Evolutionary conservation across 306 rosid species (phyloP).

Genomic region (Psophocarpus tetragonolobus): DNA sequence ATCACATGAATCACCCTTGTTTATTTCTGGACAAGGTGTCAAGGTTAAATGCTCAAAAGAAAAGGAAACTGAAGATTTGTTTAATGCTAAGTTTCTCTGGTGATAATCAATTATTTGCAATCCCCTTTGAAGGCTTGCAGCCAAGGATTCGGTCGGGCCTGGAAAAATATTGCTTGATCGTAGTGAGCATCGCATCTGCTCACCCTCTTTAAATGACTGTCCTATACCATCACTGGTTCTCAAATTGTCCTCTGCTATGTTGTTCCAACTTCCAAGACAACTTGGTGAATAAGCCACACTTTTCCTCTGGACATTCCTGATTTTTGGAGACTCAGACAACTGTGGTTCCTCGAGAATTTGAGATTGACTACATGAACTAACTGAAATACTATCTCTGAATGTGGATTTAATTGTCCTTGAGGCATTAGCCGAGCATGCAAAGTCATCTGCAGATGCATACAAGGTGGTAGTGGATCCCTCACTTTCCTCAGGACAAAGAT

Average conservation of each 20-base stretch:
- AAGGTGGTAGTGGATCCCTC: constrained; percentile 34
- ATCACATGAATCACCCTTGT: constrained; percentile 44
- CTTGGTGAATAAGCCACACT: constrained; percentile 66
- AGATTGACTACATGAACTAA: constrained; percentile 54
- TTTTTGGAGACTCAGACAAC: constrained; percentile 87
- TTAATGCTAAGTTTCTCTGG: constrained; percentile 69
- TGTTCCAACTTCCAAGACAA: constrained; percentile 56
- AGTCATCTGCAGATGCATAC: constrained; percentile 41
- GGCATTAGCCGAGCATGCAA: constrained; percentile 28
- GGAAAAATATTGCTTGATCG: constrained; percentile 60
- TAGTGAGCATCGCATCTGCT: constrained; percentile 55
- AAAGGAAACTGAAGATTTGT: constrained; percentile 76
- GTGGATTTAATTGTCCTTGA: constrained; percentile 50
- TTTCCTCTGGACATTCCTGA: constrained; percentile 68
- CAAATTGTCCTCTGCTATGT: constrained; percentile 54
- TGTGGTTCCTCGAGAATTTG: constrained; percentile 74
- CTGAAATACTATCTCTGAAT: constrained; percentile 65
- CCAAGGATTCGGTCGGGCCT: constrained; percentile 87
- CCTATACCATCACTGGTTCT: constrained; percentile 52
- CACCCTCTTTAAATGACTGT: constrained; percentile 56
- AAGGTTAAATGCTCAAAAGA: constrained; percentile 74
- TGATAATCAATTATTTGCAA: constrained; percentile 83
- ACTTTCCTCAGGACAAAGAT: constrained; percentile 44
- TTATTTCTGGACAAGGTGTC: constrained; percentile 55
- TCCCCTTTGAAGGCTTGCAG: constrained; percentile 95